phyloP scores from a whole-genome alignment of 1,139 yeast species.

The Yamadazyma taylorii region DNA sequence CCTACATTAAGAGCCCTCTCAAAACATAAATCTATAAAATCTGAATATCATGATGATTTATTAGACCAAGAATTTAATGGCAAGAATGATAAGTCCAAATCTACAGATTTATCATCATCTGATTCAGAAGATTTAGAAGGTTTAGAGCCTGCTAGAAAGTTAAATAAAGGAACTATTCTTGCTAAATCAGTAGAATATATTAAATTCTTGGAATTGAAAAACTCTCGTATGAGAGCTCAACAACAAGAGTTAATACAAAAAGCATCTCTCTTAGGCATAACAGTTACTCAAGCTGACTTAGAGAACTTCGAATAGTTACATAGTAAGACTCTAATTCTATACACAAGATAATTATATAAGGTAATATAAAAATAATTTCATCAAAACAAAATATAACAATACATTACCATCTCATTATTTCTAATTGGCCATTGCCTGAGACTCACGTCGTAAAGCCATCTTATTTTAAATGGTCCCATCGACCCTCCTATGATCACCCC shows the following conservation, averaged over 20 bases:
- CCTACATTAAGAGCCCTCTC: slow-evolving; percentile 41
- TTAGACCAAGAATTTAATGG: slow-evolving; percentile 16
- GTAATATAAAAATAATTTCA: no score
- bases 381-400: no score
- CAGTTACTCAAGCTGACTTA: slow-evolving; percentile 10
- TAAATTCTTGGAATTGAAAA: slow-evolving; percentile 42
- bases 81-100: slow-evolving; percentile 15
- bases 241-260: slow-evolving; percentile 31
- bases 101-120: slow-evolving; percentile 7
- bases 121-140: slow-evolving; percentile 36
- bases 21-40: slow-evolving; percentile 18
- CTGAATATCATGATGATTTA: slow-evolving; percentile 19
- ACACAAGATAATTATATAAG: no score
- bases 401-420: no score
- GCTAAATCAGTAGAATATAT: slow-evolving; percentile 48
- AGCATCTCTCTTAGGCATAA: slow-evolving; percentile 22
- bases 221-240: slow-evolving; percentile 34
- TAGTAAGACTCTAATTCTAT: background rate
- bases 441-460: no score
- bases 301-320: background rate
- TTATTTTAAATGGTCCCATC: no score
- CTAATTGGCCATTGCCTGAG: no score
- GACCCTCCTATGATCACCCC: no score
- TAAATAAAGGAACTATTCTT: slow-evolving; percentile 46
- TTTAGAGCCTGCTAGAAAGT: slow-evolving; percentile 45